A percentile compares a stretch with the other conserved stretches of the same genome.
Evolutionary conservation across 176 grass and related monocot species (phyloP).

Genomic region (Eragrostis nindensis): DNA sequence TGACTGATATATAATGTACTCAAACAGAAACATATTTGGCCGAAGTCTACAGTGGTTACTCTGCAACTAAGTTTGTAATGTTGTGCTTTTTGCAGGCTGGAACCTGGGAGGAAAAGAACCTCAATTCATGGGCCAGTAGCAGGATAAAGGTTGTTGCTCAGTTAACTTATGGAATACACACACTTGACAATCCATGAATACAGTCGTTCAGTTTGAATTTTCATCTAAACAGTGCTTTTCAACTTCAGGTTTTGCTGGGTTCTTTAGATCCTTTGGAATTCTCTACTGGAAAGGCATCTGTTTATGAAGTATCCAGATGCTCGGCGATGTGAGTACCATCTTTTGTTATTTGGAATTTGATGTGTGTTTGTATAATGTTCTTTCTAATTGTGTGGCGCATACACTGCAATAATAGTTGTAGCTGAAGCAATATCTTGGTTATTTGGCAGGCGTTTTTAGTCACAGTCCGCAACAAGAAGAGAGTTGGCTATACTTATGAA

Average conservation of each 20-base stretch:
- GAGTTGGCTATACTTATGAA: slow-evolving; percentile 74
- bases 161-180: neutral
- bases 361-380: neutral
- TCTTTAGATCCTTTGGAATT: slow-evolving; percentile 69
- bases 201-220: neutral
- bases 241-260: slow-evolving; percentile 57
- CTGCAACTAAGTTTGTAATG: neutral
- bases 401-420: neutral
- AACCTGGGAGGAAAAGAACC: slow-evolving; percentile 94
- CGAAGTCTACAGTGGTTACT: no score
- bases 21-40: no score
- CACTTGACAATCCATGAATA: neutral
- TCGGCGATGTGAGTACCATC: slow-evolving; percentile 64
- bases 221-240: neutral
- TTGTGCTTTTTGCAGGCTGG: slow-evolving; percentile 55
- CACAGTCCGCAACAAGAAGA: slow-evolving; percentile 75
- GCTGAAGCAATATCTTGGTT: slow-evolving; percentile 9
- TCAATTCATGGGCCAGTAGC: slow-evolving; percentile 83
- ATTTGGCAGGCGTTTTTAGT: slow-evolving; percentile 62
- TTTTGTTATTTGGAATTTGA: neutral
- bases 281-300: slow-evolving; percentile 57
- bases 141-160: slow-evolving; percentile 73
- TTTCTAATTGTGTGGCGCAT: neutral
- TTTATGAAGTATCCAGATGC: slow-evolving; percentile 71
- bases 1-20: neutral